Evolutionary conservation across 1,284 basidiomycete species (phyloP), one percentile per base, ranked within the genome.

Genomic region (Mycena citricolor): DNA sequence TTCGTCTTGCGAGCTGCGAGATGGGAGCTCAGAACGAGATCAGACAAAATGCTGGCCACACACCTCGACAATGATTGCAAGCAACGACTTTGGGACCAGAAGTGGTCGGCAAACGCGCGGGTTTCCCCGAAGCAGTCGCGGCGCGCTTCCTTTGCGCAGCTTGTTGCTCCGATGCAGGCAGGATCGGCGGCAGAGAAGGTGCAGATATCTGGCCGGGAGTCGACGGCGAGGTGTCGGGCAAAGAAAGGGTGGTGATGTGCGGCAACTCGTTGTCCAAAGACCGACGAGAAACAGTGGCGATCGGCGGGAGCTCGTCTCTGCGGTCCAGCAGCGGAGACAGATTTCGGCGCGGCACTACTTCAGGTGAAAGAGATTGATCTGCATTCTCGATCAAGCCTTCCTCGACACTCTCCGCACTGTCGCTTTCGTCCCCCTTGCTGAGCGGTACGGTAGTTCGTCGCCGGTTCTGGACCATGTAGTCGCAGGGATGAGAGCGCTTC

Each of bases 31-130:
- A 47, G 42, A 28, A 37, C 33, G 39, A 49, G 45, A 51, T 39
- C 24, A 22, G 6, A 44, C 43, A 40, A 37, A 34, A 32, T n/a
- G n/a, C n/a, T n/a, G n/a, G n/a, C 6, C 19, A 69, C 79, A 46
- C 58, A 88, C 86, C 84, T 70, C 86, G 76, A 66, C 86, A 89
- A 59, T 85, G 85, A 61, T 89, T 88, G 65, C 86, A 89, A 8
- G 86, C 86, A 23, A 89, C 86, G 14, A 88, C 83, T 60, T 89
- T 89, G 39, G 86, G 85, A 12, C 86, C 86, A 39, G 83, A 83
- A 46, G 74, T 81, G 28, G 81, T 77, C 14, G 76, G 64, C 48
- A 77, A 71, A 34, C 83, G 73, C 36, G 66, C 66, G 31, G 66
- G 74, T 56, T 81, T 81, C 21, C 76, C 80, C 23, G 79, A 76